A percentile compares a stretch with the other conserved stretches of the same genome.
These are phyloP conservation scores for Holtermanniella nyarrowii DNA, from an alignment of 768 basidiomycete species.

Conservation along the genomic window DNA sequence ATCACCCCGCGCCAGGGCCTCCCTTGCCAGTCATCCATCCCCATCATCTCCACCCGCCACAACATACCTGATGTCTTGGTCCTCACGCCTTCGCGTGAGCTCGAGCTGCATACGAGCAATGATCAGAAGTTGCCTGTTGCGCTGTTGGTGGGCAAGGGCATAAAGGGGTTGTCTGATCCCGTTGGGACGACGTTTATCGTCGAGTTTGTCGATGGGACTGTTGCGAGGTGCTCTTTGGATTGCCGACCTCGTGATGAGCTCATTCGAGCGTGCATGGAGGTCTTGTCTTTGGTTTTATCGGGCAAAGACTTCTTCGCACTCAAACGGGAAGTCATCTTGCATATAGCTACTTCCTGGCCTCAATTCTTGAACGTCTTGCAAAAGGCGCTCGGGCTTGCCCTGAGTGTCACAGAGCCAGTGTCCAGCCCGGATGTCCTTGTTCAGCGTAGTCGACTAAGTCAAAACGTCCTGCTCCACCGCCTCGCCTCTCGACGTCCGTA, in stretches of 20 bases:
- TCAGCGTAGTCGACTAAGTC: too few species aligned
- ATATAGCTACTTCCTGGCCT: constrained; percentile 3
- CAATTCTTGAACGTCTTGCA: constrained; percentile 6
- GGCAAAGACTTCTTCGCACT: constrained; percentile 54
- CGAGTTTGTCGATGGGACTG: constrained; percentile 49
- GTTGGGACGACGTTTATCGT: constrained; percentile 51
- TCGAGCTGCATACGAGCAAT: constrained; percentile 58
- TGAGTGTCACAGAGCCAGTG: neutral
- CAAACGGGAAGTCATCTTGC: constrained; percentile 41
- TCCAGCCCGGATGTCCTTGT: too few species aligned
- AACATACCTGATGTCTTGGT: constrained; percentile 61
- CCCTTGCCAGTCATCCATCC: constrained; percentile 49
- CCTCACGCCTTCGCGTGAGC: constrained; percentile 50
- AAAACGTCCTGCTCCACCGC: constrained; percentile 14
- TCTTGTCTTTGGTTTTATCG: constrained; percentile 56
- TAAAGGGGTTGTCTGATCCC: constrained; percentile 48
- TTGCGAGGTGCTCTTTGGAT: constrained; percentile 48
- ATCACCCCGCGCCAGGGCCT: constrained; percentile 33
- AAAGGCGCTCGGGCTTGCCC: constrained; percentile 6
- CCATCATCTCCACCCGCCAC: constrained; percentile 56
- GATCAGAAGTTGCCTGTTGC: constrained; percentile 37
- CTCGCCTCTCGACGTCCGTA: constrained; percentile 11
- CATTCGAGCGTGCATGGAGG: constrained; percentile 52
- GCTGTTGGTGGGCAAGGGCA: constrained; percentile 12
- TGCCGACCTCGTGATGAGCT: constrained; percentile 51